Conservation (phyloP, 2,329 filamentous ascomycete genomes). For the Balansia obtecta region DNA sequence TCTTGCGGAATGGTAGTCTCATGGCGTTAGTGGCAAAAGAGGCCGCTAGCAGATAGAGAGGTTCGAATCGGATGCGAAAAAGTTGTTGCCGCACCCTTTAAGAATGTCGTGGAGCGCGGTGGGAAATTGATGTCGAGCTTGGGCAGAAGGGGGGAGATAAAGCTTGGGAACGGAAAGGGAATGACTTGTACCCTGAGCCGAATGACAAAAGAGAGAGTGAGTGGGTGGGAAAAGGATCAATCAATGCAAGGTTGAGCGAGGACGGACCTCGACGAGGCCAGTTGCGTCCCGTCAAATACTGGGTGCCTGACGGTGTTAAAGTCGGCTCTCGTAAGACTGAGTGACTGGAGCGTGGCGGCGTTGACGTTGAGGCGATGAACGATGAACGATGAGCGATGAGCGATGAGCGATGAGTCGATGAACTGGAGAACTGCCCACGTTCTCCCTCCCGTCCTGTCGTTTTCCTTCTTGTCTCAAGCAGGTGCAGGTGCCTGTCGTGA, state of each 20-base stretch:
- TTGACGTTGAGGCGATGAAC: too few relatives aligned
- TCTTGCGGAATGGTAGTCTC: slow-evolving; percentile 25
- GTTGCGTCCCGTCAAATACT: background rate
- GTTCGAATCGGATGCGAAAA: background rate
- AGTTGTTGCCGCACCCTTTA: background rate
- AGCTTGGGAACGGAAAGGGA: background rate
- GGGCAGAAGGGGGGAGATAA: background rate
- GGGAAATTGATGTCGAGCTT: background rate
- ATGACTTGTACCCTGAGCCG: background rate
- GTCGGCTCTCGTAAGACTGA: too few relatives aligned
- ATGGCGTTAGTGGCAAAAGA: slow-evolving; percentile 11
- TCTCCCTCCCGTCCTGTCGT: background rate
- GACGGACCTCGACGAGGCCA: background rate
- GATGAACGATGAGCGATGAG: too few relatives aligned
- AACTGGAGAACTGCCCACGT: background rate
- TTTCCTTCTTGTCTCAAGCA: background rate
- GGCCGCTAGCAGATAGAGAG: background rate
- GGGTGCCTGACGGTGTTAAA: too few relatives aligned
- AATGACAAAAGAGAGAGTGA: background rate
- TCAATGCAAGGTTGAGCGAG: background rate
- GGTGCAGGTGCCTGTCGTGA: background rate
- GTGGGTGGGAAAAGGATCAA: background rate
- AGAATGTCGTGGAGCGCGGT: background rate
- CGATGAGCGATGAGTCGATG: too few relatives aligned
- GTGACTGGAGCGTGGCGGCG: background rate